Conservation (phyloP, 169 alveolate species). For the Cryptosporidium canis region DNA sequence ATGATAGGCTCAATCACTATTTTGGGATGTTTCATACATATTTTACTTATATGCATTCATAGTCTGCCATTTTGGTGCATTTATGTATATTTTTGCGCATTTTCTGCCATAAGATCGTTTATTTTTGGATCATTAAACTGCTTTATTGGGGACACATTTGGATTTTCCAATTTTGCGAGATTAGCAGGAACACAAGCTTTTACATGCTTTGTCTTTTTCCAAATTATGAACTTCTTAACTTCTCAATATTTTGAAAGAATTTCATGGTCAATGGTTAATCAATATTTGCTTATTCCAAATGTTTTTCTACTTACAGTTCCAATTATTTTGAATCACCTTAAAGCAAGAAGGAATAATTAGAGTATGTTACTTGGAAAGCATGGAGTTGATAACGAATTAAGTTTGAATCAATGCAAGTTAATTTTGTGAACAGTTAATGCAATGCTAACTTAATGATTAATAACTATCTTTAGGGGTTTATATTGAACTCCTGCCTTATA, state of each 20-base stretch:
- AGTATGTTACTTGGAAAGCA: background rate
- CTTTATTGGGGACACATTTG: slow-evolving; percentile 71
- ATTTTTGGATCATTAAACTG: slow-evolving; percentile 66
- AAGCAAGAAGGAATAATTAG: background rate
- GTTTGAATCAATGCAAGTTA: background rate
- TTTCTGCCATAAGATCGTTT: slow-evolving; percentile 56
- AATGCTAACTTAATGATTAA: too few relatives aligned
- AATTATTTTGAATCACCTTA: slow-evolving; percentile 14
- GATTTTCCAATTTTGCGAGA: slow-evolving; percentile 61
- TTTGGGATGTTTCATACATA: slow-evolving; percentile 64
- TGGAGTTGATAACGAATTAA: background rate
- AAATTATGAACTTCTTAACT: slow-evolving; percentile 39
- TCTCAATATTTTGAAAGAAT: slow-evolving; percentile 37
- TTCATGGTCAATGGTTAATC: slow-evolving; percentile 20
- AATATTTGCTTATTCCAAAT: slow-evolving; percentile 35
- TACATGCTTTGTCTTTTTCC: slow-evolving; percentile 65
- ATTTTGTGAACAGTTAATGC: too few relatives aligned
- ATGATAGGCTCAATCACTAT: slow-evolving; percentile 43
- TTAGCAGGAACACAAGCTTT: slow-evolving; percentile 70
- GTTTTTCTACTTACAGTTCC: slow-evolving; percentile 30
- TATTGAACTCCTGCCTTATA: slow-evolving; percentile 81
- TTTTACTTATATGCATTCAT: slow-evolving; percentile 6
- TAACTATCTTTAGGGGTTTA: too few relatives aligned
- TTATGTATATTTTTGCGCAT: slow-evolving; percentile 65
- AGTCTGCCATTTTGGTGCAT: slow-evolving; percentile 39